Evolutionary conservation across 257 asterid species (phyloP), one percentile per base, ranked within the genome.

Genomic region (Salvia miltiorrhiza): DNA sequence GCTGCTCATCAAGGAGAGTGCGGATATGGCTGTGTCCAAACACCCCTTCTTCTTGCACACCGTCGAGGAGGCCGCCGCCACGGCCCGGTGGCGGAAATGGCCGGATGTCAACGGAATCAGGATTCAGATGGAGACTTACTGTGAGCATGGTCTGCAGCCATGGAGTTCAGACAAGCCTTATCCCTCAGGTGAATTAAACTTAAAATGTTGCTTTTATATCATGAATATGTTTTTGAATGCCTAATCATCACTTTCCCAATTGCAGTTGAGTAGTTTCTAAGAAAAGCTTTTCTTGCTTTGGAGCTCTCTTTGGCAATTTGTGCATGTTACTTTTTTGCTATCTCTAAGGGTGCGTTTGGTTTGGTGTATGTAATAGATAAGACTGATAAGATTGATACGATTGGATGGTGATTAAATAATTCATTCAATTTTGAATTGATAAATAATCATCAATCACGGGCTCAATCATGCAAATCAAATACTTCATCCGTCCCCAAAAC

Each of bases 61-160:
- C 0, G 74, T 94, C 86, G 99, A 94, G 62, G 99, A 94, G 70
- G 99, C 97, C 0, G 74, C 81, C 83, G 96, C 97, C 1, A 94
- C 97, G 21, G 93, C 92, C 0, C 72, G 99, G 64, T 94, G 99
- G 99, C 89, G 80, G 76, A 94, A 94, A 71, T 94, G 97, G 99
- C 74, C 86, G 93, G 96, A 89, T 61, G 84, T 94, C 0, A 83
- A 86, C 58, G 85, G 62, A 4, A 50, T 91, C 67, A 91, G 68
- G 85, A 28, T 55, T 24, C 97, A 91, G 65, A 89, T 94, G 87
- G 99, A 94, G 81, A 81, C 89, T 0, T 94, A 94, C 20, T 94
- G 99, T 80, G 89, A 87, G 37, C 62, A 82, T 76, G 99, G 97
- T 16, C 32, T 94, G 80, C 75, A 87, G 62, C 97, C 99, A 43